Evolutionary conservation across 2,329 filamentous ascomycete species (phyloP).

Genomic region (Pseudogymnoascus sp.): DNA sequence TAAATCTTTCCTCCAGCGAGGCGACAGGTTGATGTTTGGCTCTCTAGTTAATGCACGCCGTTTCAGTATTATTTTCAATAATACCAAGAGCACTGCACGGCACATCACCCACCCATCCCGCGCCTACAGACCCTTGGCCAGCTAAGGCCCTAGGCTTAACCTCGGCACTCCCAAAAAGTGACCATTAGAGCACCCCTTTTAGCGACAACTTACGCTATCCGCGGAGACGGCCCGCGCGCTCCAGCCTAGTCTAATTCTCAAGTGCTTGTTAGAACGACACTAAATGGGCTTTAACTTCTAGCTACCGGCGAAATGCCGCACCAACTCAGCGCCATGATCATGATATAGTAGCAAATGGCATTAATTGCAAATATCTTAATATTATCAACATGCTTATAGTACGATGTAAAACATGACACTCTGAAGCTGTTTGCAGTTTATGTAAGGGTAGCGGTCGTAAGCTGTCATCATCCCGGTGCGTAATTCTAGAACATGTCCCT

Average conservation of each 20-base stretch:
- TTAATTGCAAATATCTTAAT: not conserved
- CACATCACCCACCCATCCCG: not conserved
- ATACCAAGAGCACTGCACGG: not conserved
- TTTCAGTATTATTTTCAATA: not conserved
- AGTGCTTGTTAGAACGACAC: not conserved
- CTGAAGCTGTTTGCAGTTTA: not conserved
- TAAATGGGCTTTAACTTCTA: not conserved
- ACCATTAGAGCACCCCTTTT: not conserved
- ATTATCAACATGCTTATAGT: not conserved
- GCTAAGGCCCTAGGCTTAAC: not conserved
- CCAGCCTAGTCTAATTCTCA: not conserved
- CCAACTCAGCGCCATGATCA: not conserved
- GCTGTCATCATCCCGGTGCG: not conserved
- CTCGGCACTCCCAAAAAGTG: not conserved
- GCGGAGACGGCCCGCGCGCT: not conserved
- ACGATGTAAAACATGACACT: not conserved
- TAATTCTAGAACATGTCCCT: not conserved
- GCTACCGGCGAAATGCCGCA: not conserved
- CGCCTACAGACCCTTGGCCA: not conserved
- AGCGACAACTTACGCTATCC: not conserved
- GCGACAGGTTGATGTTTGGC: not conserved
- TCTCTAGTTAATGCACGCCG: not conserved
- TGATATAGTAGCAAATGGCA: not conserved
- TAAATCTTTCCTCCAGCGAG: not conserved
- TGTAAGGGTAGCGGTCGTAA: not conserved